Evolutionary conservation across 768 basidiomycete genomes (phyloP).

Genomic region (Kwoniella mangroviensis): DNA sequence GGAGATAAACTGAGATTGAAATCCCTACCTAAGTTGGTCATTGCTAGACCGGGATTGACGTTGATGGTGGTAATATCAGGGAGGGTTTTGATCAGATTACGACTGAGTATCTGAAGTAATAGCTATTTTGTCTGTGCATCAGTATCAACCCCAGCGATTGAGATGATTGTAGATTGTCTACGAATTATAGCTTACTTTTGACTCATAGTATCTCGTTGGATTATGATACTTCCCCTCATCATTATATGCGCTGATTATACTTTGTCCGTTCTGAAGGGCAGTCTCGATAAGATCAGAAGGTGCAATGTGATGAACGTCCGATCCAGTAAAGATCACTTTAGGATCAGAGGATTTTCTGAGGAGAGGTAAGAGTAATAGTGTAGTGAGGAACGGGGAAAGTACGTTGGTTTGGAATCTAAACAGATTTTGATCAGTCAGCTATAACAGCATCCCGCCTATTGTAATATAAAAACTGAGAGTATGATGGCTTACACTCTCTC

Average conservation of each 20-base stretch:
- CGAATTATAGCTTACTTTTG: no score
- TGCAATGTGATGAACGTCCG: constrained; percentile 21
- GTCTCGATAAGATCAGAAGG: constrained; percentile 7
- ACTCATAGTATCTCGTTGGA: constrained; percentile 22
- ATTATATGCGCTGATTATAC: constrained; percentile 16
- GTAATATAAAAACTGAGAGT: no score
- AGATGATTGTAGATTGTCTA: no score
- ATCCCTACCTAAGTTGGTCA: constrained; percentile 28
- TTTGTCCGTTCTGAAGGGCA: background rate
- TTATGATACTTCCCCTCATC: constrained; percentile 19
- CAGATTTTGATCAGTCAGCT: no score
- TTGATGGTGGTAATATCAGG: constrained; percentile 19
- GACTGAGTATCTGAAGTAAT: constrained; percentile 23
- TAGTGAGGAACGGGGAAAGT: constrained; percentile 23
- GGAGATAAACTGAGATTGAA: constrained; percentile 5
- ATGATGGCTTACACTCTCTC: constrained; percentile 32
- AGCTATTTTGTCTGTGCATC: constrained; percentile 8
- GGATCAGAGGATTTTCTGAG: constrained; percentile 16
- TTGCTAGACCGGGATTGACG: constrained; percentile 18
- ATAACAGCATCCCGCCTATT: no score
- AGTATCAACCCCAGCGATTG: no score
- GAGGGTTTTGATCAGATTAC: constrained; percentile 11
- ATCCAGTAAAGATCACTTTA: constrained; percentile 27
- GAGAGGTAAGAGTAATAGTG: constrained; percentile 18
- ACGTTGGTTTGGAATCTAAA: constrained; percentile 31